Evolutionary conservation across 257 asterid genomes (phyloP).

Genomic region (Nicotiana tomentosiformis): DNA sequence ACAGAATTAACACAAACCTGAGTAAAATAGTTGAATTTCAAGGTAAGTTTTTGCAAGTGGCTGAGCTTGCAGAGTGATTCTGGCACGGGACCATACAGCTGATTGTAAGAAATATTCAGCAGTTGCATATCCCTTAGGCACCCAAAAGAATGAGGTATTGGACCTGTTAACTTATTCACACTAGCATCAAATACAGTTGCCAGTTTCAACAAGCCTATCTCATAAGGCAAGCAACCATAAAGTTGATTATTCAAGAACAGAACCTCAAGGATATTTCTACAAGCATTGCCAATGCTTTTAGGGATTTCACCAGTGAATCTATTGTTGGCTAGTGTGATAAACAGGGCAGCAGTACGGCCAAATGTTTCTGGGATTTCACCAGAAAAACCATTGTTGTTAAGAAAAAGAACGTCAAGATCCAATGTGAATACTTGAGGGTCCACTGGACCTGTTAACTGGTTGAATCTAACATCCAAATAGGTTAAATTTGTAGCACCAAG

Average conservation of each 20-base stretch:
- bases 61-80: constrained; percentile 43
- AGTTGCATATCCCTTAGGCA: constrained; percentile 29
- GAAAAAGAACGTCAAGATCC: constrained; percentile 57
- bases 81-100: constrained; percentile 53
- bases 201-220: constrained; percentile 41
- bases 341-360: constrained; percentile 36
- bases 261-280: constrained; percentile 26
- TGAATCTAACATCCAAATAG: constrained; percentile 60
- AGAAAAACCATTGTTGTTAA: constrained; percentile 51
- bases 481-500: constrained; percentile 45
- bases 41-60: constrained; percentile 13
- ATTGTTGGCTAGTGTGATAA: constrained; percentile 56
- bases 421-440: constrained; percentile 38
- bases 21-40: constrained; percentile 47
- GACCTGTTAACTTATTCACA: constrained; percentile 51
- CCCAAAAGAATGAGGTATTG: constrained; percentile 54
- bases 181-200: constrained; percentile 43
- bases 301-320: constrained; percentile 48
- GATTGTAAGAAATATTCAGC: constrained; percentile 34
- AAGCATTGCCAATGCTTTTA: constrained; percentile 35
- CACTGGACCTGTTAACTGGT: constrained; percentile 30
- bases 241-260: constrained; percentile 40
- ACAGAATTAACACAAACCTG: constrained; percentile 1
- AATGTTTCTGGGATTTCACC: constrained; percentile 38
- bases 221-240: constrained; percentile 59